Evolutionary conservation across 495 filamentous ascomycete species (phyloP), one percentile per base, ranked within the genome.

Genomic region (Neurospora sp.): DNA sequence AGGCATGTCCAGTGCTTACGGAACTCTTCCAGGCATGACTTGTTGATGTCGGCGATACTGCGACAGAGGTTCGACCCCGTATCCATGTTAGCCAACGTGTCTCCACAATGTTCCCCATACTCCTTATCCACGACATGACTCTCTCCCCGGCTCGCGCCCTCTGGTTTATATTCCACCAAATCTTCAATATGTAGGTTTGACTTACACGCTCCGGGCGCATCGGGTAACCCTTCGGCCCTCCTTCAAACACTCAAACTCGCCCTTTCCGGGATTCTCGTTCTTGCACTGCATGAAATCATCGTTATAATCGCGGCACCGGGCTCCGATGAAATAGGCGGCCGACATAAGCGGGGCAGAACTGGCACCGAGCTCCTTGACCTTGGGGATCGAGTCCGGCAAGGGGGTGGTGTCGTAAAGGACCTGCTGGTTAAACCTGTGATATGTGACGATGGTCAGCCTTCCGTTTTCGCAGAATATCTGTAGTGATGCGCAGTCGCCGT

Each of bases 211-310:
- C 77, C 91, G 90, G 72, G 96, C 96, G 86, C 96, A 99, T 81
- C 96, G 86, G 74, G 96, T 99, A 59, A 98, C 96, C 83, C 94
- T 94, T 81, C 96, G 87, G 48, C 96, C 96, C 84, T 99, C 96
- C 88, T 92, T 93, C 87, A 99, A 83, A 83, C 96, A 99, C 72
- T 97, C 94, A 69, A 96, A 82, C 86, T 98, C 96, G 74, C 95
- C 96, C 83, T 86, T 89, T 71, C 96, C 96, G 69, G 92, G 88
- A 78, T 86, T 88, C 86, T 97, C 93, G 70, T 88, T 92, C 90
- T 98, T 99, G 90, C 96, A 99, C 84, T 96, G 90, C 94, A 99
- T 98, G 84, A 90, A 99, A 84, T 99, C 96, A 85, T 99, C 96
- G 84, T 98, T 99, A 86, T 93, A 99, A 69, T 92, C 86, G 79